Evolutionary conservation across 345 rosid genomes (phyloP), one percentile per base, ranked within the genome.

Genomic region (Melastoma malabathricum): DNA sequence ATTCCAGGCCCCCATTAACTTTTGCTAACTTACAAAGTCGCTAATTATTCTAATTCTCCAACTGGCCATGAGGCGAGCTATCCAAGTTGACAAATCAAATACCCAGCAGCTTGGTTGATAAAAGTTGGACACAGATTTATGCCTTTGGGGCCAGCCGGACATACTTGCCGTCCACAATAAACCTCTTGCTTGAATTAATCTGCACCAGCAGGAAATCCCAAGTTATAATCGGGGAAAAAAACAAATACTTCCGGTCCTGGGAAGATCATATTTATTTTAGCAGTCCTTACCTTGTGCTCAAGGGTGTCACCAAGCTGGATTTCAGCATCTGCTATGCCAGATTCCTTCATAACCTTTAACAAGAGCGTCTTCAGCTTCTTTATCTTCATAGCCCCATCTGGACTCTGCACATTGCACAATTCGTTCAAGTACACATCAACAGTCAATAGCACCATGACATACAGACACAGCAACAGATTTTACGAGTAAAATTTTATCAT

Each of bases 171-270:
- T 89, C 80, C 50, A 83, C 29, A 5, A 46, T 34, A 54, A 83
- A 89, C 62, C 72, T 76, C 17, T 84, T 65, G 67, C 85, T 85
- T 18, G 90, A 81, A 27, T 58, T 70, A 44, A 89, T 68, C 95
- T 89, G 75, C 53, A 67, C 25, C 50, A 47, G 27, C 34, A 16
- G 20, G 3, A 27, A 43, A 34, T 10, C 46, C 19, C 14, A n/a
- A 13, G 25, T 22, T 22, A 22, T 22, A 22, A 22, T 22, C 4
- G 25, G 4, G 25, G 4, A 5, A 34, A 38, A 39, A 5, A 38
- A 27, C 16, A 43, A 48, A 2, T 15, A 14, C 15, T 23, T 4
- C 0, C 22, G 2, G 25, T 20, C 4, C 2, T 6, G 54, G 22
- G n/a, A 29, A 10, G 0, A 18, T 3, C 43, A n/a, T 15, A 17